A percentile compares a stretch with the other conserved stretches of the same genome.
phyloP scores from a whole-genome alignment of 345 rosid species.

The Euphorbia tirucalli region DNA sequence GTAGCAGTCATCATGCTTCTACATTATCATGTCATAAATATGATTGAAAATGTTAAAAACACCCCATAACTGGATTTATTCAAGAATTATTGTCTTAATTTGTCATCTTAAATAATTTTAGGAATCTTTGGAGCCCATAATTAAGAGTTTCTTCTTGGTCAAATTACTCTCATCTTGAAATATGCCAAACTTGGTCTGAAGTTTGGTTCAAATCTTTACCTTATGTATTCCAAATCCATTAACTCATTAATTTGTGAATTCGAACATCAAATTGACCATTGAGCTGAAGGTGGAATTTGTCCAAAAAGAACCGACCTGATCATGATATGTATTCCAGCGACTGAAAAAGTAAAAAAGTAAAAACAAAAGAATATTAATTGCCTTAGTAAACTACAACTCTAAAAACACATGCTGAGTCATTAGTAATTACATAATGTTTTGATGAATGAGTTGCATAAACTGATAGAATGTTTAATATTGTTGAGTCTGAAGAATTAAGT shows the following conservation, averaged over 20 bases:
- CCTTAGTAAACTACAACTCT: background rate
- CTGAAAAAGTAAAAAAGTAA: background rate
- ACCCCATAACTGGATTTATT: no score
- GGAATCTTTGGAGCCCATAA: background rate
- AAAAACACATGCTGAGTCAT: no score
- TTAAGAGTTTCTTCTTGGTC: background rate
- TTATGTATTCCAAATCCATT: background rate
- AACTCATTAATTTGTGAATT: no score
- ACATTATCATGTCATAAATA: no score
- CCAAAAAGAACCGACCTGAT: background rate
- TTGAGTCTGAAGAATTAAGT: background rate
- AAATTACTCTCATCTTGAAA: background rate
- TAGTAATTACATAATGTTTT: constrained; percentile 2
- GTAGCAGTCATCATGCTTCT: no score
- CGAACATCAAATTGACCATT: no score
- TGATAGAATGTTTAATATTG: no score
- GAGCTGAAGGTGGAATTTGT: no score
- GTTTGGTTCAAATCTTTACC: background rate
- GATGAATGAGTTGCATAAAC: no score
- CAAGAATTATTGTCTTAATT: no score
- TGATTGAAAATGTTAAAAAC: no score
- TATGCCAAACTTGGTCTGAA: constrained; percentile 1
- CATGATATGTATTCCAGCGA: background rate
- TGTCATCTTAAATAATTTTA: background rate
- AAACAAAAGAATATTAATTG: background rate